Evolutionary conservation across 208 protist species (phyloP).

Genomic region (Acanthamoeba lenticulata): DNA sequence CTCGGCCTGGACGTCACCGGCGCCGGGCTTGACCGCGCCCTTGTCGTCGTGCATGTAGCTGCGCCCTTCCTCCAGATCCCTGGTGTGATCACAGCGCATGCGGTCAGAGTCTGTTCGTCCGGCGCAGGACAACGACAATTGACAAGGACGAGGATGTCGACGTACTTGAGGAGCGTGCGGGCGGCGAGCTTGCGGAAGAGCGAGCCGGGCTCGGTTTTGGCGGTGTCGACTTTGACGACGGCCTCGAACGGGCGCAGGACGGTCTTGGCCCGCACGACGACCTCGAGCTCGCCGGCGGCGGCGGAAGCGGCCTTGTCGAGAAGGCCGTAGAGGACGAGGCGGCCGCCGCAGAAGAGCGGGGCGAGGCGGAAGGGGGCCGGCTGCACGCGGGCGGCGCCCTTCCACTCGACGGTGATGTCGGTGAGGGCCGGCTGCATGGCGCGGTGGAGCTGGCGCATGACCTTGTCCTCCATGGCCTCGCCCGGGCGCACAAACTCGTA

Average conservation of each 20-base stretch:
- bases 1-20: neutral
- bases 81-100: neutral
- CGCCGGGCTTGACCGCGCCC: neutral
- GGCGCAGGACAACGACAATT: neutral
- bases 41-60: constrained; percentile 38
- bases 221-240: neutral
- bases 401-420: constrained; percentile 69
- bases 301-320: neutral
- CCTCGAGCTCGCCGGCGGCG: neutral
- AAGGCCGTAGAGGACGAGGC: constrained; percentile 27
- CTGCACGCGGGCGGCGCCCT: neutral
- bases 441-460: constrained; percentile 64
- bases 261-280: neutral
- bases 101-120: neutral
- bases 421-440: constrained; percentile 71
- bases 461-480: constrained; percentile 66
- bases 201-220: neutral
- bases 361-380: neutral
- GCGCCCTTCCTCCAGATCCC: constrained; percentile 42
- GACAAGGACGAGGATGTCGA: neutral
- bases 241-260: neutral
- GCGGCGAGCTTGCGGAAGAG: constrained; percentile 1
- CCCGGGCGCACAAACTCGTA: constrained; percentile 70
- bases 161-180: neutral
- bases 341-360: constrained; percentile 18